phyloP scores from a whole-genome alignment of 257 asterid species.

The Leptodermis oblonga region DNA sequence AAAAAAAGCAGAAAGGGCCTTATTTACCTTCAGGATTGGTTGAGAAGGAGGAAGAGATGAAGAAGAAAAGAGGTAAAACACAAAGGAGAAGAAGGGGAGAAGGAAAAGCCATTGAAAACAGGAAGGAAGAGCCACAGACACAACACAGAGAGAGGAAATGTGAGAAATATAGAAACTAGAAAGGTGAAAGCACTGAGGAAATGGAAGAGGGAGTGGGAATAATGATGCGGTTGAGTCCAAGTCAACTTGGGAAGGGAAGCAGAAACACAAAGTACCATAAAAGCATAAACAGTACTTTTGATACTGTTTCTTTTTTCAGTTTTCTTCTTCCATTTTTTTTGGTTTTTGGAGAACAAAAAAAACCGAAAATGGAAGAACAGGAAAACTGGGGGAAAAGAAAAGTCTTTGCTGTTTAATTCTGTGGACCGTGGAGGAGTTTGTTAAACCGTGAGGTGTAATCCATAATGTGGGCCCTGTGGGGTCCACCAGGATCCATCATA shows the following conservation, averaged over 20 bases:
- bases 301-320: not conserved
- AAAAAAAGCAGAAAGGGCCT: not conserved
- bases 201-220: not conserved
- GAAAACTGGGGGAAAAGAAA: not conserved
- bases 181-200: not conserved
- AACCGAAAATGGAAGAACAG: not conserved
- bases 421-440: too few species aligned
- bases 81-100: constrained; percentile 27
- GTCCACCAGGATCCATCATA: not conserved
- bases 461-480: too few species aligned
- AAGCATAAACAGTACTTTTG: not conserved
- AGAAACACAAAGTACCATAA: not conserved
- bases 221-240: constrained; percentile 19
- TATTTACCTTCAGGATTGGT: constrained; percentile 60
- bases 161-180: constrained; percentile 4
- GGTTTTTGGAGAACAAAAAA: too few species aligned
- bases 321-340: too few species aligned
- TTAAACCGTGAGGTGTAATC: not conserved
- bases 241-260: constrained; percentile 33
- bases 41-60: constrained; percentile 35
- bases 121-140: not conserved
- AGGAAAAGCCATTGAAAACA: constrained; percentile 41
- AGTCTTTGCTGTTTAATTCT: too few species aligned
- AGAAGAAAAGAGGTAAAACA: constrained; percentile 35
- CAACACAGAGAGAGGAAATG: constrained; percentile 16